Base-by-base conservation (phyloP, 305 asterid genomes). In the Nicotiana rustica region DNA sequence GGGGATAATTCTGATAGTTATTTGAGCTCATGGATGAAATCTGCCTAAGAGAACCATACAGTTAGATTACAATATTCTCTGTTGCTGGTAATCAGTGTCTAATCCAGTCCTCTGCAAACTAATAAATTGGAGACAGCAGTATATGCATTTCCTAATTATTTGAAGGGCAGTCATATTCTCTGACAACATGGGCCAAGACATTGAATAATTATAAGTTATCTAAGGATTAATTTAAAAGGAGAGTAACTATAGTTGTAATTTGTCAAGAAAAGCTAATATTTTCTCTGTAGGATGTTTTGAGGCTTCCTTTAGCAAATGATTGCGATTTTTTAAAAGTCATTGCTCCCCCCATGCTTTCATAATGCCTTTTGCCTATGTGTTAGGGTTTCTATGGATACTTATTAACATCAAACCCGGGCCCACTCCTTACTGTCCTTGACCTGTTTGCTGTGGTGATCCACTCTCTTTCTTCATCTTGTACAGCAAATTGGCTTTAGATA, bases 251-350 rank as follows among this genome's bases (percentile, higher is more conserved):
- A 47, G 38, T 47, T 73, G 59, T 73, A 47, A 49, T 73, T 71
- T 36, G 52, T 21, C 21, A 70, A 73, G 19, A 21, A 73, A 71
- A 73, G 79, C 62, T 47, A 73, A 73, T 47, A 18, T 13, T 47
- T 73, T 25, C 62, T 73, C 15, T 35, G 13, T 49, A 49, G 64
- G 79, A 6, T 73, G 44, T 49, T 73, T 52, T 73, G 64, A 21
- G 15, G 64, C 79, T 47, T 75, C 80, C 66, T 55, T 76, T 55
- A 76, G 80, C 66, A 76, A 12, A 52, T 76, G 49, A 76, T 55
- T 31, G 17, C 15, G 38, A 55, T 76, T 75, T 38, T 3, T 55
- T 13, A 55, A 55, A 76, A 76, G 31, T 55, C 12, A 76, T 76
- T 31, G 49, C 80, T 44, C 56, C 66, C 80, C n/a, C 66, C 66